Percentiles rank a stretch among this genome's conserved stretches.
These are phyloP conservation scores for Rhizophagus sp. DNA, from an alignment of 192 early-diverging fungal genomes.

Conservation along the genomic window DNA sequence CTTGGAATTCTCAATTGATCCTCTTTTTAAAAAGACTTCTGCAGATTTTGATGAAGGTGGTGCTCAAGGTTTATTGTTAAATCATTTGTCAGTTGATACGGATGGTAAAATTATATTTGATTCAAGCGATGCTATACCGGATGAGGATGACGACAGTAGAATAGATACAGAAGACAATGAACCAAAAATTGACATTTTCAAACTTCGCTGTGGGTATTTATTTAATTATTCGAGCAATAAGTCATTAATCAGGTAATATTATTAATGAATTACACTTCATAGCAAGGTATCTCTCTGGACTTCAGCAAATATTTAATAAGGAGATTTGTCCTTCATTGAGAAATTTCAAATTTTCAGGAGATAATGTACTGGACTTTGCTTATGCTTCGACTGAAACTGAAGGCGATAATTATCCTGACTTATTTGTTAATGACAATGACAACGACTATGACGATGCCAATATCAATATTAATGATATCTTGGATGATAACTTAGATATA, in stretches of 20 bases:
- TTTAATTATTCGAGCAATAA: not conserved
- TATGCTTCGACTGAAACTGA: not conserved
- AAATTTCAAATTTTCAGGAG: constrained; percentile 59
- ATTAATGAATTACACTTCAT: not conserved
- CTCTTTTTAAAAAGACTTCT: constrained; percentile 96
- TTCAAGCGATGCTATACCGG: constrained; percentile 74
- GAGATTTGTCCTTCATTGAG: constrained; percentile 72
- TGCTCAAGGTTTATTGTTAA: constrained; percentile 87
- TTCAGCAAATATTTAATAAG: constrained; percentile 27
- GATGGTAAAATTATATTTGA: constrained; percentile 96
- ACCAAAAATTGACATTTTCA: constrained; percentile 17
- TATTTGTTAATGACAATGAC: too few species aligned
- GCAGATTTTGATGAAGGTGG: constrained; percentile 98
- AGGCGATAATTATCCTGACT: constrained; percentile 36
- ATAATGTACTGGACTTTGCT: not conserved
- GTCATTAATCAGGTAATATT: not conserved
- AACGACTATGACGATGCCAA: too few species aligned
- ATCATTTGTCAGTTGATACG: constrained; percentile 77
- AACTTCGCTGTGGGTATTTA: constrained; percentile 24
- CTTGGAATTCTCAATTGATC: constrained; percentile 91
- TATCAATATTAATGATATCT: too few species aligned
- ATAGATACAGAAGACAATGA: constrained; percentile 29
- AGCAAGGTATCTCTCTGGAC: constrained; percentile 17
- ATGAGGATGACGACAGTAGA: constrained; percentile 39
- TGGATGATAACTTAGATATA: not conserved